Percentiles rank a stretch among this genome's conserved stretches.
Evolutionary conservation across 495 filamentous ascomycete species (phyloP).

Genomic region (Staphylotrichum tortipilum): DNA sequence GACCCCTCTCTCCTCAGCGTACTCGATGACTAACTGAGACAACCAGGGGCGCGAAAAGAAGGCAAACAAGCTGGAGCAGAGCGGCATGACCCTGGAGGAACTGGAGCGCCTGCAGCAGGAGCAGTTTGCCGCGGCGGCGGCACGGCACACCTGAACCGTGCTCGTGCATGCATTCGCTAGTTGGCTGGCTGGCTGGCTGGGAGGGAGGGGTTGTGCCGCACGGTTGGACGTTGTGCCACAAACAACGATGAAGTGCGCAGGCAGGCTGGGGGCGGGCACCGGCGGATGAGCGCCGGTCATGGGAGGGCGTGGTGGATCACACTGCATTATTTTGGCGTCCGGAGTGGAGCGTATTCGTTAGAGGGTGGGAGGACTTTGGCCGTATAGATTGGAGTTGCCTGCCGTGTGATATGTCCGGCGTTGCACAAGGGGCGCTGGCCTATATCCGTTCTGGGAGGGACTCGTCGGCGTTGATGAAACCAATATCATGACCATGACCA

Average conservation of each 20-base stretch:
- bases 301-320: neutral
- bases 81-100: conserved; percentile 81
- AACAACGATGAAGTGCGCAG: neutral
- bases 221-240: neutral
- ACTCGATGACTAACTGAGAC: conserved; percentile 6
- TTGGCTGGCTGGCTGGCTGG: too few relatives aligned
- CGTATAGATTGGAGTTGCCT: neutral
- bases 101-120: conserved; percentile 82
- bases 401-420: conserved; percentile 5
- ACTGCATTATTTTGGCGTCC: conserved; percentile 23
- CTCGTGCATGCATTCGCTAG: too few relatives aligned
- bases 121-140: conserved; percentile 69
- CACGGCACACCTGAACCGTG: conserved; percentile 32
- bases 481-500: too few relatives aligned
- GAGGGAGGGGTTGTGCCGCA: neutral
- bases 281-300: neutral
- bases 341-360: conserved; percentile 7
- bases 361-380: neutral
- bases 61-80: conserved; percentile 90
- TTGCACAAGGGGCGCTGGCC: neutral
- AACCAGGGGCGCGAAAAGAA: conserved; percentile 87
- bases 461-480: neutral
- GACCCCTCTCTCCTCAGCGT: neutral
- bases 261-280: too few relatives aligned
- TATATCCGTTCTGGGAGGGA: neutral